Base-by-base conservation (phyloP, 1,284 basidiomycete species). In the Melampsora allii-populina region DNA sequence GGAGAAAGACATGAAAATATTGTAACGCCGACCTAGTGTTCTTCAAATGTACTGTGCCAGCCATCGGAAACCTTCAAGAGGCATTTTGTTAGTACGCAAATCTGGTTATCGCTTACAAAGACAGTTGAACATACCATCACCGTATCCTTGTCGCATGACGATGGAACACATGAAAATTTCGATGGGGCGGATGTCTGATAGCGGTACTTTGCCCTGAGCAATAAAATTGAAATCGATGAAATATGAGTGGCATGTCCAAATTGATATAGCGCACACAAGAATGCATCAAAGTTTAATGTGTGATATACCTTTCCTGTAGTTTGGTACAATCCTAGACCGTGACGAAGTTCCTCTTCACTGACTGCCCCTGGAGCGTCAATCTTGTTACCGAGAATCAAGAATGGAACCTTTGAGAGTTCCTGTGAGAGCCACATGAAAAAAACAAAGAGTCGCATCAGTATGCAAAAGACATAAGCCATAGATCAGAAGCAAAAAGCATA, bases 91-190 rank as follows among this genome's bases (percentile, higher is more conserved):
- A 42, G 9, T 64, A 21, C 27, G 3, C 10, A n/a, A 39, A 10
- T 33, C 45, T 27, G 48, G 2, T 14, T 4, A 46, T 4, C 24
- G 10, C 27, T 27, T 6, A 7, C 14, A 45, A 39, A 29, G 27
- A 3, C 46, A n/a, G 14, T 39, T 29, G 14, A 21, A 60, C 69
- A 4, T 31, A 87, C 92, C 95, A 84, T 98, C 96, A 77, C 94
- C 95, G 83, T 98, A 98, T 76, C 95, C 95, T 83, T 98, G 94
- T 82, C 95, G 88, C 87, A 96, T 94, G 75, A 99, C 95, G 76
- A 99, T 95, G 19, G 96, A 98, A 86, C 94, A 98, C 96, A 99
- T 99, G 88, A 98, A 99, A 80, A 98, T 88, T 83, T 99, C 96
- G 83, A 98, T 97, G 42, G 96, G 95, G 77, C 96, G 89, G 79